phyloP scores from a whole-genome alignment of 2,329 filamentous ascomycete species.

The Alternaria arborescens region DNA sequence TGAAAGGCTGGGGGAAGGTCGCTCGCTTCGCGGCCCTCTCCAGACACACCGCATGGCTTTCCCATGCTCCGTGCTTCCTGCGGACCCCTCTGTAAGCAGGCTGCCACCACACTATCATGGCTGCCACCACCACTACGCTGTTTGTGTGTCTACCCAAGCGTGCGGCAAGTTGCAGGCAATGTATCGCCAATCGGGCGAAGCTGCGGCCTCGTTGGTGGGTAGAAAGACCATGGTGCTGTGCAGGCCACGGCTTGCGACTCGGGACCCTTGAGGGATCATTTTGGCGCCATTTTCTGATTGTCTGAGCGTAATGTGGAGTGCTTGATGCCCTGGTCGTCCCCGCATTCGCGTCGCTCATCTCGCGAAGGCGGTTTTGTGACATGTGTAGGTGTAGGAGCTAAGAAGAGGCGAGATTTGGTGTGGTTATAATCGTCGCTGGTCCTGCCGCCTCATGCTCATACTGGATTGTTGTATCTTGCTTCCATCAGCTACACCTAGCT shows the following conservation, averaged over 20 bases:
- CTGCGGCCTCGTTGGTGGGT: constrained; percentile 18
- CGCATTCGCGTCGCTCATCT: constrained; percentile 47
- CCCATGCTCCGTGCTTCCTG: constrained; percentile 39
- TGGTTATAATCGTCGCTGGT: constrained; percentile 35
- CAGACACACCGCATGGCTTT: constrained; percentile 20
- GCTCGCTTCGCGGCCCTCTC: constrained; percentile 29
- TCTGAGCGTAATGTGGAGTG: constrained; percentile 45
- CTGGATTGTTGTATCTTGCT: constrained; percentile 1
- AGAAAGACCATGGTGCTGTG: constrained; percentile 32
- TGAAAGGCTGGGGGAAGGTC: constrained; percentile 18
- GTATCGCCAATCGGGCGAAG: constrained; percentile 32
- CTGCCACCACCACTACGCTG: constrained; percentile 27
- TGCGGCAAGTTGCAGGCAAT: constrained; percentile 38
- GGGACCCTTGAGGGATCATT: constrained; percentile 34
- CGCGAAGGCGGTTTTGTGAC: constrained; percentile 32
- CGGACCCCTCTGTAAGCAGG: constrained; percentile 38
- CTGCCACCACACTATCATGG: constrained; percentile 25
- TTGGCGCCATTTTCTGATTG: constrained; percentile 36
- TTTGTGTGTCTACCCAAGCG: constrained; percentile 8
- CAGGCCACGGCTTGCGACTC: constrained; percentile 27
- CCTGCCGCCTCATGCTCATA: constrained; percentile 16
- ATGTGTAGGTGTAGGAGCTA: constrained; percentile 25
- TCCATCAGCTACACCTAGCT: constrained; percentile 9
- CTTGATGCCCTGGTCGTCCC: constrained; percentile 41
- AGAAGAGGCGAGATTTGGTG: constrained; percentile 29